phyloP scores from a whole-genome alignment of 495 filamentous ascomycete species.

The Penicillium alfredii region DNA sequence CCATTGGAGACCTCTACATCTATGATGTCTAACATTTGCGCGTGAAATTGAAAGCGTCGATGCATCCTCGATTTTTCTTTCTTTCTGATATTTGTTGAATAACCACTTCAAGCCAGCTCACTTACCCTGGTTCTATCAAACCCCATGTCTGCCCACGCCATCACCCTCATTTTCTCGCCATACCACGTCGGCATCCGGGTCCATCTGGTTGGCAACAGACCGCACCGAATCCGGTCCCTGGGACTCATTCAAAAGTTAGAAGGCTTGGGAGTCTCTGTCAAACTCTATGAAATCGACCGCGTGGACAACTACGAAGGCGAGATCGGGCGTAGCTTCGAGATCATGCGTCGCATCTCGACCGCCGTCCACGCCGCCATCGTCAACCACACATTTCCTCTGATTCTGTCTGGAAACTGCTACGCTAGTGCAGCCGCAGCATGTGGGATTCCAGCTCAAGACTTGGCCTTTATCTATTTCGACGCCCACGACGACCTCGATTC shows the following conservation, averaged over 20 bases:
- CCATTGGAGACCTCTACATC: too few relatives aligned
- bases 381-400: constrained; percentile 14
- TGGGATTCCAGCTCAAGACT: constrained; percentile 12
- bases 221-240: constrained; percentile 13
- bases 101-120: too few relatives aligned
- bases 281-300: constrained; percentile 9
- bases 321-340: constrained; percentile 24
- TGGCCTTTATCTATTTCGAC: constrained; percentile 22
- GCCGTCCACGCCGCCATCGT: constrained; percentile 13
- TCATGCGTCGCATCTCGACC: constrained; percentile 16
- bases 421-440: constrained; percentile 19
- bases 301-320: constrained; percentile 24
- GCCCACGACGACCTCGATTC: constrained; percentile 26
- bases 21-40: too few relatives aligned
- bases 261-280: constrained; percentile 6
- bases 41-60: too few relatives aligned
- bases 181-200: constrained; percentile 23
- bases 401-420: constrained; percentile 24
- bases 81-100: too few relatives aligned
- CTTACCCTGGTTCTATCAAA: too few relatives aligned
- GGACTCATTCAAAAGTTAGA: constrained; percentile 12
- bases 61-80: too few relatives aligned
- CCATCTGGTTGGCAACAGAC: constrained; percentile 26
- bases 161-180: constrained; percentile 24
- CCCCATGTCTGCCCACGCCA: constrained; percentile 6